Percentiles rank a stretch among this genome's conserved stretches.
Conservation (phyloP, 163 green algal genomes). For the Scenedesmus sp. region DNA sequence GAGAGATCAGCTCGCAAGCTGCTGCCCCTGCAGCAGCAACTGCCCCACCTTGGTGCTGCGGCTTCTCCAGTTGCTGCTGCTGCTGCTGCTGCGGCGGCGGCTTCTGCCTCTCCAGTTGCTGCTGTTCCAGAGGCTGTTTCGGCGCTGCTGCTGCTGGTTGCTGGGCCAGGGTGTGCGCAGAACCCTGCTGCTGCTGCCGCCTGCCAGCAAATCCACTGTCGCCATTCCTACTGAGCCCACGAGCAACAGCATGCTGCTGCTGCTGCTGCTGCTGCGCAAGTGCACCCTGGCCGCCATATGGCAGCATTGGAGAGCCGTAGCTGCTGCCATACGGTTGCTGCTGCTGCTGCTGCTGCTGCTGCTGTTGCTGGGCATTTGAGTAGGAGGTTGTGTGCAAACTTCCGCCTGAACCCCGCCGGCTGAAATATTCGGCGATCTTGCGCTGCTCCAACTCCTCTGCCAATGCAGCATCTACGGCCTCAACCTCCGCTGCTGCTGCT, state of each 20-base stretch:
- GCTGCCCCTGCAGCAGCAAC: background rate
- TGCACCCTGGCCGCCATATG: background rate
- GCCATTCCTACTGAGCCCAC: background rate
- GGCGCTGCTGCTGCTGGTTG: background rate
- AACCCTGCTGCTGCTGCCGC: slow-evolving; percentile 15
- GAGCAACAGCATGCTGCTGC: background rate
- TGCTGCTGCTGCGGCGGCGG: background rate
- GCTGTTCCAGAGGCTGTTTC: background rate
- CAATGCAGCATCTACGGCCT: background rate
- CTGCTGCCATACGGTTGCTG: slow-evolving; percentile 10
- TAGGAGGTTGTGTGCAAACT: background rate
- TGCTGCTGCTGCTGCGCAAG: slow-evolving; percentile 17
- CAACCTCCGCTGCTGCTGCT: background rate
- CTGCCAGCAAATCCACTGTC: background rate
- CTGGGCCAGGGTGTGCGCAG: background rate
- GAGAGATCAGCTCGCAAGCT: background rate
- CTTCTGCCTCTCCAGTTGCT: background rate
- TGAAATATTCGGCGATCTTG: slow-evolving; percentile 52
- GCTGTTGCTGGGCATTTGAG: background rate
- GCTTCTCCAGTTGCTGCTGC: background rate
- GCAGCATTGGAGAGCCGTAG: background rate
- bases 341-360: slow-evolving; percentile 39
- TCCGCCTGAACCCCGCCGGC: background rate
- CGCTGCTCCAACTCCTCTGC: slow-evolving; percentile 32
- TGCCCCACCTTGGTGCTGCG: background rate